Evolutionary conservation across 2,329 filamentous ascomycete species (phyloP).

Genomic region (Lasiodiplodia gonubiensis): DNA sequence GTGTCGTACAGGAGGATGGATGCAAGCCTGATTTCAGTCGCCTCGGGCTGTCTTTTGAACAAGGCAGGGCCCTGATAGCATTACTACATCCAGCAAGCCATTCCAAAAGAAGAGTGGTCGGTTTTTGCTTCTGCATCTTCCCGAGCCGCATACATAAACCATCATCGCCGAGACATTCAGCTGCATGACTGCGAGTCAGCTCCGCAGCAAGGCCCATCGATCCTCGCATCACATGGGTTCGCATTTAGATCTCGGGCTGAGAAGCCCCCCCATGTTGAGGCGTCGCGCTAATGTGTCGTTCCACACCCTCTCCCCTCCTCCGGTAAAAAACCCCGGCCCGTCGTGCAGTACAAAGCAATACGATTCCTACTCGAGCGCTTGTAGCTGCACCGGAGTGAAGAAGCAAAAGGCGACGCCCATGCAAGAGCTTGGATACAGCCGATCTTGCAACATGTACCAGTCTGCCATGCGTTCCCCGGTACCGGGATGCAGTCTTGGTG

Average conservation of each 20-base stretch:
- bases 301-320: neutral
- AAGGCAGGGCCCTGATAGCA: too few relatives aligned
- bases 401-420: too few relatives aligned
- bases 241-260: slow-evolving; percentile 3
- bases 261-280: neutral
- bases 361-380: neutral
- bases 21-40: too few relatives aligned
- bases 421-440: neutral
- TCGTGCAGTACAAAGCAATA: neutral
- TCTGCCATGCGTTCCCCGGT: neutral
- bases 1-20: too few relatives aligned
- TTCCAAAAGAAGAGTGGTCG: neutral
- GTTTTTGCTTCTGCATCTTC: neutral
- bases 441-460: neutral
- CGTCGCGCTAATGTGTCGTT: neutral
- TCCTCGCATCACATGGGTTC: too few relatives aligned
- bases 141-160: neutral
- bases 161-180: neutral
- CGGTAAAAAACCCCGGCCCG: neutral
- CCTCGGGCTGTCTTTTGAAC: too few relatives aligned
- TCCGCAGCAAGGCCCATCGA: too few relatives aligned
- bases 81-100: neutral
- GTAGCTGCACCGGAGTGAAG: too few relatives aligned
- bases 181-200: too few relatives aligned
- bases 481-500: neutral